Evolutionary conservation across 2,329 filamentous ascomycete genomes (phyloP), one percentile per base, ranked within the genome.

Genomic region (Fusarium verticillioides): DNA sequence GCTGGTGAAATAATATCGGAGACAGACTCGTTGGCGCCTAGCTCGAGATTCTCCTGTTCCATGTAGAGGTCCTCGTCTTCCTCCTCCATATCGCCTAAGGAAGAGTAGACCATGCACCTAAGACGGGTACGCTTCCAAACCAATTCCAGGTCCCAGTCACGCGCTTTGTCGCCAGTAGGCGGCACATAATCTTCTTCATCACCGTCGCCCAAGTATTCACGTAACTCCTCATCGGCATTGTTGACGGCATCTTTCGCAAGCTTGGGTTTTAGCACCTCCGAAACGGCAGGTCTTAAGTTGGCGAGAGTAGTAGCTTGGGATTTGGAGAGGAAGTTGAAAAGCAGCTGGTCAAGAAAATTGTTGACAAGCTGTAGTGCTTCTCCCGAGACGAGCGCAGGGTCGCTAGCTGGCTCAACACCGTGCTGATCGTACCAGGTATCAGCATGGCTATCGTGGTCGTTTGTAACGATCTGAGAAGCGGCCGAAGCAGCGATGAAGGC

Each of bases 81-180:
- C 83, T 99, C 96, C 82, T 99, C 97, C 88, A 99, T 91, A 79
- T 99, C 96, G 49, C 96, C 96, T 11, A 99, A 86, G 13, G 96
- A 95, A 13, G 95, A 98, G 81, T 98, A 98, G 28, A 99, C 96
- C 96, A 99, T 99, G 81, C 96, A 97, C 69, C 96, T 91, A 77
- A 99, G 84, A 61, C 96, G 91, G 0, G 95, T 96, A 75, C 96
- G 90, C 84, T 97, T 98, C 95, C 96, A 99, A 23, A 95, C 92
- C 63, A 95, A 87, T 79, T 98, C 94, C n/a, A 97, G 85, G 80
- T 98, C 95, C 90, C 96, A 98, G 75, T 92, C 90, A 5, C 87
- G 86, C 16, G 84, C 82, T 19, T 72, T 58, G 37, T 85, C 84
- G 30, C 87, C 86, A 49, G 88, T 83, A n/a, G 89, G 85, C 19